phyloP scores from a whole-genome alignment of 805 yeast genomes.

The Yarrowia porcina region DNA sequence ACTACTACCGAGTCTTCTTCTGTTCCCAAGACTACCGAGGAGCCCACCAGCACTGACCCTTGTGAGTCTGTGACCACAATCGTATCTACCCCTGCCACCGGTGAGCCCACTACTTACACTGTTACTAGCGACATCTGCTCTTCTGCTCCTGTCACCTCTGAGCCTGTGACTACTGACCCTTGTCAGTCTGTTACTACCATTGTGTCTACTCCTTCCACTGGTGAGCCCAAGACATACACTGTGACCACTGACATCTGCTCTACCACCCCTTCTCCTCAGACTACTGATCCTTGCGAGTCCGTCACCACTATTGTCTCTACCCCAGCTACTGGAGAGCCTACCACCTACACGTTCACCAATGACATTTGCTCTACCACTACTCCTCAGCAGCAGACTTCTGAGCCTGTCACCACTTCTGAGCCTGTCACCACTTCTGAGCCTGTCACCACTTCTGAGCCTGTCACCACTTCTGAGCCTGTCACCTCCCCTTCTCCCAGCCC shows the following conservation, averaged over 20 bases:
- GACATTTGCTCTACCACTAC: background rate
- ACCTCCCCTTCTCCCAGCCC: background rate
- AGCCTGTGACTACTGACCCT: background rate
- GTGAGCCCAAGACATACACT: background rate
- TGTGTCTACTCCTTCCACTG: background rate
- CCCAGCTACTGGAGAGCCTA: background rate
- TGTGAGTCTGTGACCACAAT: background rate
- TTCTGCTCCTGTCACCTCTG: background rate
- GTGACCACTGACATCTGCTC: background rate
- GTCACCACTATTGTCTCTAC: background rate
- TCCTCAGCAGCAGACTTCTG: background rate
- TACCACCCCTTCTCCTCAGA: background rate
- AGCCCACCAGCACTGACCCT: background rate
- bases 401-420: background rate
- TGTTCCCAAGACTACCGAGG: background rate
- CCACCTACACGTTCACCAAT: background rate
- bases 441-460: background rate
- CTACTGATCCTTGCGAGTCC: background rate
- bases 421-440: background rate
- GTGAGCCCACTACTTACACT: background rate
- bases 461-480: background rate
- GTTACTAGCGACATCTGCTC: background rate
- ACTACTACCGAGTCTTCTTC: background rate
- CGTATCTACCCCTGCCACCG: background rate
- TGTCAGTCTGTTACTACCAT: background rate